A percentile compares a stretch with the other conserved stretches of the same genome.
Conservation (phyloP, 2,329 filamentous ascomycete species). For the Talaromyces sp. region DNA sequence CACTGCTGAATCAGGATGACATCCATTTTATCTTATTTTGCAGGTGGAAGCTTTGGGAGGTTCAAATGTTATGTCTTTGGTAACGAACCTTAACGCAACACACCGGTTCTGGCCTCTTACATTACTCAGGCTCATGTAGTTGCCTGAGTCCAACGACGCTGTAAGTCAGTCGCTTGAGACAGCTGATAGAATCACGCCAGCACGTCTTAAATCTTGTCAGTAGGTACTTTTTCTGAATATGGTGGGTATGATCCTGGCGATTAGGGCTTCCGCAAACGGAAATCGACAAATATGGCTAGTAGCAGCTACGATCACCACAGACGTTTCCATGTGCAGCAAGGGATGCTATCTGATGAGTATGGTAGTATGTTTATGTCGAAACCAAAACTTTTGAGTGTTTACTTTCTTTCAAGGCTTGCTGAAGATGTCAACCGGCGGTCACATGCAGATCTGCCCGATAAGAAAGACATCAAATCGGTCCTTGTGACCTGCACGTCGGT, state of each 20-base stretch:
- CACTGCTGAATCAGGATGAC: conserved; percentile 16
- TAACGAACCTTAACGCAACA: neutral
- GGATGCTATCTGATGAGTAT: neutral
- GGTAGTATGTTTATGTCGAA: neutral
- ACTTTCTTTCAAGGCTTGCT: neutral
- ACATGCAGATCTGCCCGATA: neutral
- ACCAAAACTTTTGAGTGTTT: neutral
- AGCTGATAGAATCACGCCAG: conserved; percentile 13
- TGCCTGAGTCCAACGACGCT: neutral
- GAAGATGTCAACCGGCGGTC: neutral
- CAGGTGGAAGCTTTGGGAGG: neutral
- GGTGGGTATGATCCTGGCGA: neutral
- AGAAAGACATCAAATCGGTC: neutral
- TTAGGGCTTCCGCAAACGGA: conserved; percentile 18
- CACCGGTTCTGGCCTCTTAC: neutral
- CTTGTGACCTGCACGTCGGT: neutral
- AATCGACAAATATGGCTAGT: neutral
- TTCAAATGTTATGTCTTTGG: neutral
- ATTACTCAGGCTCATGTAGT: neutral
- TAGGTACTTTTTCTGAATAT: neutral
- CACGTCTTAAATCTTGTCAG: neutral
- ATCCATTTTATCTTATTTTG: conserved; percentile 31
- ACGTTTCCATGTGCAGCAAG: neutral
- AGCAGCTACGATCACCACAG: neutral
- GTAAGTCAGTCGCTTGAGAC: conserved; percentile 14